These are phyloP conservation scores for Golubevia sp. DNA, from an alignment of 1,284 basidiomycete genomes.

Conservation along the genomic window DNA sequence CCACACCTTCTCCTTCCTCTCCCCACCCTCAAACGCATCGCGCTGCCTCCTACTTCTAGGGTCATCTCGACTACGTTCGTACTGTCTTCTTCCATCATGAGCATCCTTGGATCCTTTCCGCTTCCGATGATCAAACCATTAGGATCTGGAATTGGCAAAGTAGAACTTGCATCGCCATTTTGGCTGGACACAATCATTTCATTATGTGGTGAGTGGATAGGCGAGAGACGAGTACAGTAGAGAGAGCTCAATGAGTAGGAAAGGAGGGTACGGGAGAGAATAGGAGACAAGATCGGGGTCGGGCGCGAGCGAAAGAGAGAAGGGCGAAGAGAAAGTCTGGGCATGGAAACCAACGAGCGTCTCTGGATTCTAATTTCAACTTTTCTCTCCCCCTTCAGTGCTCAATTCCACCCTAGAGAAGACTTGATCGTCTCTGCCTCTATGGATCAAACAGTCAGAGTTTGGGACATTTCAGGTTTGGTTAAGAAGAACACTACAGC, in stretches of 20 bases:
- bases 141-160: conserved; percentile 62
- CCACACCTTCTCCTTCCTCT: no score
- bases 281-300: neutral
- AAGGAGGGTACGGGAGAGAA: neutral
- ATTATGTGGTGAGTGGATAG: conserved; percentile 41
- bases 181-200: conserved; percentile 61
- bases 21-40: no score
- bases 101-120: conserved; percentile 59
- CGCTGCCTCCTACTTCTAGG: no score
- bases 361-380: no score
- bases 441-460: conserved; percentile 61
- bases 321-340: neutral
- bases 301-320: neutral
- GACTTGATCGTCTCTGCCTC: conserved; percentile 60
- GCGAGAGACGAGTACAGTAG: neutral
- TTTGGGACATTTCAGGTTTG: conserved; percentile 59
- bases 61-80: conserved; percentile 60
- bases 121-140: conserved; percentile 60
- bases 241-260: neutral
- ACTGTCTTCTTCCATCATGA: conserved; percentile 61
- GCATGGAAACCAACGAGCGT: no score
- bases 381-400: conserved; percentile 10
- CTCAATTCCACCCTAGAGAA: conserved; percentile 59
- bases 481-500: conserved; percentile 58
- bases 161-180: conserved; percentile 59